These are phyloP conservation scores for Pleurotus tuoliensis DNA, from an alignment of 768 basidiomycete species.

Conservation along the genomic window DNA sequence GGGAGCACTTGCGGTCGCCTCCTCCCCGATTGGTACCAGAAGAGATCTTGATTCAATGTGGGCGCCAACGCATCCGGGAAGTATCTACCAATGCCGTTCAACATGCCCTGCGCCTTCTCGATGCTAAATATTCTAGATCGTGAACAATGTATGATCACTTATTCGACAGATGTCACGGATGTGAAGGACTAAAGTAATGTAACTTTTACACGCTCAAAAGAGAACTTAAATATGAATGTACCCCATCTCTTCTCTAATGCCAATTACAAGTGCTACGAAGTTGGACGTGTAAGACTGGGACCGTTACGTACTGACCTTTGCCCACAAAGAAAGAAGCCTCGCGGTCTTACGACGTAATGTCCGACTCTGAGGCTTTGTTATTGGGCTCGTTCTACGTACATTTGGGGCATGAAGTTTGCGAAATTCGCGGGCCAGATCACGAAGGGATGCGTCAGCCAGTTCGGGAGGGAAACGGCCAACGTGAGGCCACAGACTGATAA, in stretches of 20 bases:
- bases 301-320: neutral
- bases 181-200: neutral
- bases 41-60: slow-evolving; percentile 59
- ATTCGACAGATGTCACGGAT: neutral
- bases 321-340: slow-evolving; percentile 3
- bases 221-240: neutral
- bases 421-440: slow-evolving; percentile 43
- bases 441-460: slow-evolving; percentile 39
- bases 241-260: too few relatives aligned
- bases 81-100: slow-evolving; percentile 71
- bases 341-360: slow-evolving; percentile 22
- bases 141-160: slow-evolving; percentile 2
- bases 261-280: too few relatives aligned
- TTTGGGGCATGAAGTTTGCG: slow-evolving; percentile 32
- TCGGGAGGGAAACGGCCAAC: slow-evolving; percentile 58
- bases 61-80: slow-evolving; percentile 55
- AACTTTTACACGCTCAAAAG: neutral
- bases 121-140: slow-evolving; percentile 50
- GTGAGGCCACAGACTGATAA: slow-evolving; percentile 62
- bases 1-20: slow-evolving; percentile 33
- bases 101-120: slow-evolving; percentile 72
- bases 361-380: slow-evolving; percentile 28
- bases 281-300: neutral
- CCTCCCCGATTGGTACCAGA: slow-evolving; percentile 57
- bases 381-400: slow-evolving; percentile 13